phyloP scores from a whole-genome alignment of 1,139 yeast genomes.

The Sugiyamaella castrensis region DNA sequence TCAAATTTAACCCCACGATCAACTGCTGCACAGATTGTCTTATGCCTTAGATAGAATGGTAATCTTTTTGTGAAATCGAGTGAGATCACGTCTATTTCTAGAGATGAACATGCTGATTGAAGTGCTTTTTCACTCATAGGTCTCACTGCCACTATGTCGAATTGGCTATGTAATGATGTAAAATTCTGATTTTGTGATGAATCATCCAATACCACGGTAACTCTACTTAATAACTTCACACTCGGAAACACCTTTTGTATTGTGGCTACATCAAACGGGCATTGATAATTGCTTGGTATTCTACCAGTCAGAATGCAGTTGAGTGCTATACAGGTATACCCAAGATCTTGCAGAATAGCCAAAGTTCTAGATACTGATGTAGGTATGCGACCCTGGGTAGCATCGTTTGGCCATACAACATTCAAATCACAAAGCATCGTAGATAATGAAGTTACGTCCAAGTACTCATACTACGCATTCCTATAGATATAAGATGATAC shows the following conservation, averaged over 20 bases:
- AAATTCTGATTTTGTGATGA: conserved; percentile 69
- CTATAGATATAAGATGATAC: too few species aligned
- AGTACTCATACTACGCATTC: too few species aligned
- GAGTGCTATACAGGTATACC: conserved; percentile 71
- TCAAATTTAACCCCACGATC: conserved; percentile 83
- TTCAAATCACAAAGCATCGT: conserved; percentile 67
- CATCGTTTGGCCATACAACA: conserved; percentile 73
- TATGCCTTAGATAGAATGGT: conserved; percentile 79
- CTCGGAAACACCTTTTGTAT: conserved; percentile 38
- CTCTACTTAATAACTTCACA: conserved; percentile 63
- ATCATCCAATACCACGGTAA: conserved; percentile 74
- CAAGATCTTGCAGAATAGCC: conserved; percentile 41
- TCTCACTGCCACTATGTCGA: conserved; percentile 77
- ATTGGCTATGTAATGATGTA: conserved; percentile 32
- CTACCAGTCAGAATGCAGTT: conserved; percentile 61
- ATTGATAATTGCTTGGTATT: conserved; percentile 49
- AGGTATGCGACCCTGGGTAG: conserved; percentile 20
- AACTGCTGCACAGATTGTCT: conserved; percentile 77
- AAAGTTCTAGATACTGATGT: conserved; percentile 23
- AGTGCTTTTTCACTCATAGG: conserved; percentile 80
- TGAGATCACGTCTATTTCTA: conserved; percentile 78
- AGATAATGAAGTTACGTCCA: not conserved
- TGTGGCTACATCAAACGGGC: conserved; percentile 31
- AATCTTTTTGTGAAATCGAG: conserved; percentile 62
- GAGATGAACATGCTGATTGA: conserved; percentile 64